Percentiles rank a stretch among this genome's conserved stretches.
phyloP scores from a whole-genome alignment of 2,329 filamentous ascomycete species.

The Arthrobotrys megalospora region DNA sequence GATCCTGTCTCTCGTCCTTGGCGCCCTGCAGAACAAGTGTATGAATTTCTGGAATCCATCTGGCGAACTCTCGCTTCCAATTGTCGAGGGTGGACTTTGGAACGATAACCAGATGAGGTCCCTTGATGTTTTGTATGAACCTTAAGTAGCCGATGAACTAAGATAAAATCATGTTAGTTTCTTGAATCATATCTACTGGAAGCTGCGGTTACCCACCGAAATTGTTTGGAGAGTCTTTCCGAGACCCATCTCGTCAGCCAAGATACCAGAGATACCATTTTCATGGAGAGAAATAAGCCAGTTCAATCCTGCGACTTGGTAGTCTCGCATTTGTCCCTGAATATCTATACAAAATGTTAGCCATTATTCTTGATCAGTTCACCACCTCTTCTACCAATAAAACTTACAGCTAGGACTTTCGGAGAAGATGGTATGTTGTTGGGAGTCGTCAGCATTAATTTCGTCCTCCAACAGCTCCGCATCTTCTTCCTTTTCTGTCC shows the following conservation, averaged over 20 bases:
- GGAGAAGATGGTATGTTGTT: constrained; percentile 80
- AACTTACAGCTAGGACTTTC: constrained; percentile 82
- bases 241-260: constrained; percentile 98
- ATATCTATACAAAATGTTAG: constrained; percentile 33
- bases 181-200: background rate
- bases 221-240: constrained; percentile 99
- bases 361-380: background rate
- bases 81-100: constrained; percentile 99
- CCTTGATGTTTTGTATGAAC: constrained; percentile 88
- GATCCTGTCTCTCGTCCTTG: constrained; percentile 88
- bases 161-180: background rate
- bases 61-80: constrained; percentile 94
- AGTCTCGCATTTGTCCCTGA: constrained; percentile 87
- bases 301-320: constrained; percentile 94
- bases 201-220: constrained; percentile 68
- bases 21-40: constrained; percentile 93
- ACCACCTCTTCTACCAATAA: background rate
- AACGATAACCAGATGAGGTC: constrained; percentile 90
- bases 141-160: constrained; percentile 90
- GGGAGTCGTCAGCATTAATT: constrained; percentile 86
- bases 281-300: constrained; percentile 98
- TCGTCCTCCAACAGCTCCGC: constrained; percentile 89
- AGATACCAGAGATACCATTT: constrained; percentile 97
- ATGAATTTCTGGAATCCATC: constrained; percentile 95
- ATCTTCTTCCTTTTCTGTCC: constrained; percentile 98